A percentile compares a stretch with the other conserved stretches of the same genome.
These are phyloP conservation scores for Aspergillus ostianus DNA, from an alignment of 495 filamentous ascomycete species.

Conservation along the genomic window DNA sequence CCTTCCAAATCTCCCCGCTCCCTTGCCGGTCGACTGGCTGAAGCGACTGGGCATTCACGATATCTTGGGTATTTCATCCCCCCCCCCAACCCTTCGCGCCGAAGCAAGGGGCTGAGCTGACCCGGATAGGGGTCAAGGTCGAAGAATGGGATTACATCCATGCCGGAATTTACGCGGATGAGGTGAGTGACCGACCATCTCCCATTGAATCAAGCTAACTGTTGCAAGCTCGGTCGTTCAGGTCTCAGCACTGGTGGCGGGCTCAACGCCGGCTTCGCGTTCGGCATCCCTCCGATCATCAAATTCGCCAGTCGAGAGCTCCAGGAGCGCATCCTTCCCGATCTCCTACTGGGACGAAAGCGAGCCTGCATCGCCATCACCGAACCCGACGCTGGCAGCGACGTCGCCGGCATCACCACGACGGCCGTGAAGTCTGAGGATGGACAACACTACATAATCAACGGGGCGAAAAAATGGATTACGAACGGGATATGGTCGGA, in stretches of 20 bases:
- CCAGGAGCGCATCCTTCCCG: constrained; percentile 63
- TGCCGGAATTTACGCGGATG: constrained; percentile 65
- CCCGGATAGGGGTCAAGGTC: constrained; percentile 49
- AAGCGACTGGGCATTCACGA: constrained; percentile 62
- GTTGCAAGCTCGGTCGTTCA: constrained; percentile 54
- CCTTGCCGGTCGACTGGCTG: constrained; percentile 65
- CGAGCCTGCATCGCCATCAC: constrained; percentile 75
- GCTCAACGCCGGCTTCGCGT: constrained; percentile 66
- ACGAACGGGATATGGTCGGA: constrained; percentile 78
- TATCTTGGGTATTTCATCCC: constrained; percentile 45
- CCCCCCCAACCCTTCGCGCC: no score
- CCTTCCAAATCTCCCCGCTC: constrained; percentile 61
- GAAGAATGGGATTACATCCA: constrained; percentile 76
- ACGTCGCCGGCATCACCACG: constrained; percentile 69
- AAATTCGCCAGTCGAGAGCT: constrained; percentile 62
- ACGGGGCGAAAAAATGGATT: constrained; percentile 81
- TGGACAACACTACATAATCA: constrained; percentile 67
- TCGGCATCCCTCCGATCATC: constrained; percentile 66
- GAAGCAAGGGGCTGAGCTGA: background rate
- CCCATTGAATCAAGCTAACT: background rate
- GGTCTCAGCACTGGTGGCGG: constrained; percentile 60
- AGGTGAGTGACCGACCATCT: constrained; percentile 31
- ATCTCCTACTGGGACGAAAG: constrained; percentile 63
- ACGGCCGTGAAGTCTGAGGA: constrained; percentile 62
- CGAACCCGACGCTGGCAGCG: constrained; percentile 68